Evolutionary conservation across 2,329 filamentous ascomycete species (phyloP).

Genomic region (Stagonosporopsis chrysanthemi): DNA sequence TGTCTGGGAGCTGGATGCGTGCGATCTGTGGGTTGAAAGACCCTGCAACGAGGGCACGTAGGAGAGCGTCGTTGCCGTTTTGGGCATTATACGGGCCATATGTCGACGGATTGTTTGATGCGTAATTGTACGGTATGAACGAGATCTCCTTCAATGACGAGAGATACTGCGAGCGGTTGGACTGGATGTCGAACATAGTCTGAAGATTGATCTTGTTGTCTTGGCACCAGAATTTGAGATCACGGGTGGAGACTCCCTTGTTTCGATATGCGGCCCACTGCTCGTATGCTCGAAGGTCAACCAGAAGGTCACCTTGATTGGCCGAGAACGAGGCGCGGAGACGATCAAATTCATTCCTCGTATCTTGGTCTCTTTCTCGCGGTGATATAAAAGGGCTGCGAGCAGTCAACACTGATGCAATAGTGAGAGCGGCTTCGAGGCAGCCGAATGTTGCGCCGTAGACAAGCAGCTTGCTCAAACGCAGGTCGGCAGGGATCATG

Average conservation of each 20-base stretch:
- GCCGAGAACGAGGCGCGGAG: conserved; percentile 76
- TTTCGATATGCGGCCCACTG: conserved; percentile 76
- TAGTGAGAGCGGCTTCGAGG: conserved; percentile 84
- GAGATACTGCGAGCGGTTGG: conserved; percentile 85
- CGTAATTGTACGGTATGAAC: conserved; percentile 65
- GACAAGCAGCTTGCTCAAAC: conserved; percentile 93
- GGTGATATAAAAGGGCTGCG: conserved; percentile 87
- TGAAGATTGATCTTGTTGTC: conserved; percentile 84
- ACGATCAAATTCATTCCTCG: conserved; percentile 80
- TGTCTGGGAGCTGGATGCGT: conserved; percentile 91
- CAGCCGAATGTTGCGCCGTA: conserved; percentile 95
- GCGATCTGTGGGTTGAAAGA: conserved; percentile 79
- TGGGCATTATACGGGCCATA: conserved; percentile 56
- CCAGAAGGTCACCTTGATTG: conserved; percentile 86
- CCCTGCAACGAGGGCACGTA: conserved; percentile 59
- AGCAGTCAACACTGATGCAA: conserved; percentile 90
- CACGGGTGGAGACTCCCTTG: conserved; percentile 63
- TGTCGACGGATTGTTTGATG: conserved; percentile 35
- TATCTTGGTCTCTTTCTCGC: conserved; percentile 81
- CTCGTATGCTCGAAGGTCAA: conserved; percentile 84
- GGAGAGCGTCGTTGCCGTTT: conserved; percentile 55
- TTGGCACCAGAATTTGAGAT: conserved; percentile 79
- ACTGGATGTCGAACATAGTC: conserved; percentile 85
- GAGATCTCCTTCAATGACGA: conserved; percentile 85
- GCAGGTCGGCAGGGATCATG: conserved; percentile 91